Base-by-base conservation (phyloP, 441 rosid species). In the Bruguiera hainesii region DNA sequence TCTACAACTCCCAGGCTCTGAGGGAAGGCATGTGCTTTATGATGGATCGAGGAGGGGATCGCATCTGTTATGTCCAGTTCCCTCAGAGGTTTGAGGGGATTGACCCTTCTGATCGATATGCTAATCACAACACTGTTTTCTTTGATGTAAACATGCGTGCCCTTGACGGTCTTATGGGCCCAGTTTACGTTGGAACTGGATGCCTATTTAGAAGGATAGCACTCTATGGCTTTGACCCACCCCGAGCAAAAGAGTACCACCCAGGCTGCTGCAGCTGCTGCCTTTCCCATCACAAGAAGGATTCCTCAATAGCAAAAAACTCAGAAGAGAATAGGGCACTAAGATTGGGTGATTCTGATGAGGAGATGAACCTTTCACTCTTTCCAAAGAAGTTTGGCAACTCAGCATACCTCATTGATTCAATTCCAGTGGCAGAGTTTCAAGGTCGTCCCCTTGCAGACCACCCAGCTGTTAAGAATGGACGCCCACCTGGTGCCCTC, bases 11-110 rank as follows among this genome's bases (percentile, higher is more conserved):
- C 62, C 84, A 80, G 73, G 94, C 96, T 18, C 65, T 91, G 75
- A 89, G 92, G 79, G 97, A 91, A 79, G 97, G 97, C 69, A 91
- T 89, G 94, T 91, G 97, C 75, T 91, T 91, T 82, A 91, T 91
- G 97, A 89, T 91, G 97, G 97, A 91, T 73, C 70, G 94, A 75
- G 97, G 97, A 46, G 97, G 97, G 42, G 97, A 91, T 63, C 81
- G 97, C 30, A 55, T 91, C 68, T 91, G 97, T 82, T 91, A 91
- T 59, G 89, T 91, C 59, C 97, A 91, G 87, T 91, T 91, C 73
- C 97, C 97, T 23, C 97, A 91, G 71, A 79, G 97, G 68, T 91
- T 91, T 57, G 97, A 91, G 85, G 97, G 96, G 65, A 91, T 91
- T 48, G 97, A 91, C 71, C 97, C 97, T 5, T 91, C 97, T 4